Evolutionary conservation across 192 early-diverging fungal genomes (phyloP), one percentile per base, ranked within the genome.

Genomic region (Coemansia sp.): DNA sequence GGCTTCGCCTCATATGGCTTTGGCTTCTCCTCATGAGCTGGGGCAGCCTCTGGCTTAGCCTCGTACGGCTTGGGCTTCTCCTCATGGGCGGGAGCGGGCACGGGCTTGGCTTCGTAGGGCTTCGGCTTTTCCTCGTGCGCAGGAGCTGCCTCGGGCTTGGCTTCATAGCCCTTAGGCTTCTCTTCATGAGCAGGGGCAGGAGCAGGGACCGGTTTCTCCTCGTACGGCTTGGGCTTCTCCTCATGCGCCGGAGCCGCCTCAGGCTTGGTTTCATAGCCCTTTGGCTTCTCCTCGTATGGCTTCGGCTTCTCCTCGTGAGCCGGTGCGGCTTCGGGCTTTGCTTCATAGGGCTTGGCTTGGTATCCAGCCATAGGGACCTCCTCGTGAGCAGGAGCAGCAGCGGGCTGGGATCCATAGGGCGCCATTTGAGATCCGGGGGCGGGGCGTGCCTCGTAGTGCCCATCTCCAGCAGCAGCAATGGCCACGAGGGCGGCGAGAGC

Each of bases 401-500:
- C 67, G 16, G 72, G 66, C 13, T 59, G 48, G 10, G 60, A 48
- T 53, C 59, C 41, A 27, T 64, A 54, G 35, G 48, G 53, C n/a
- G 48, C 21, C 61, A 35, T 54, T 37, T 67, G 36, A 24, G 36
- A 27, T 39, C 21, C 42, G 11, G 51, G 51, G 14, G 51, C 51
- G 4, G 51, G 51, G 29, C 51, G 51, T 4, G 51, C 51, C 68
- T 79, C 72, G 62, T 79, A 79, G 40, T 74, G 68, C 3, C 57
- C 56, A 21, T 74, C 77, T 31, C 72, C 77, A 40, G 73, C 78
- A 14, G 70, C 69, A 37, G 69, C 78, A 66, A 81, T 37, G 41
- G 69, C 78, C 37, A 72, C 61, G 63, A 81, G 66, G 45, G 78
- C 78, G 33, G 67, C 73, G 41, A 81, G 21, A 2, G 78, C 78